phyloP scores from a whole-genome alignment of 2,329 filamentous ascomycete genomes.

The Hawksworthiomyces lignivorus region DNA sequence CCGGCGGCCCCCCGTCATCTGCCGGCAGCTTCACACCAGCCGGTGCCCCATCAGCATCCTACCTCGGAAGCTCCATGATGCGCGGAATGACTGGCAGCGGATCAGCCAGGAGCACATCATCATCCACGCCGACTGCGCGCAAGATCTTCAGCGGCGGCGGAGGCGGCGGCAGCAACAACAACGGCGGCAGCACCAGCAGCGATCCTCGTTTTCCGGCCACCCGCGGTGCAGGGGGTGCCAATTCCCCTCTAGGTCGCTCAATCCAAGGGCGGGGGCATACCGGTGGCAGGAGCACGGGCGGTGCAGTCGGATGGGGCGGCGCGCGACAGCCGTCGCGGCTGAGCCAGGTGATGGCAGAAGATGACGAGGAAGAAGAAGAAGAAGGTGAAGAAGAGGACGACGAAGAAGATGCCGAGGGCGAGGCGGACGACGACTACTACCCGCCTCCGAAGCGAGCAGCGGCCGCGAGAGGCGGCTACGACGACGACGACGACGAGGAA shows the following conservation, averaged over 20 bases:
- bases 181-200: slow-evolving; percentile 19
- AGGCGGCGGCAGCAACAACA: not conserved
- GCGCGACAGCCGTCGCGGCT: slow-evolving; percentile 40
- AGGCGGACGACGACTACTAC: slow-evolving; percentile 6
- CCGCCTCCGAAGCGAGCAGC: not conserved
- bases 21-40: slow-evolving; percentile 48
- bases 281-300: not conserved
- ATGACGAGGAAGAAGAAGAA: slow-evolving; percentile 30
- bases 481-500: slow-evolving; percentile 31
- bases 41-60: slow-evolving; percentile 48
- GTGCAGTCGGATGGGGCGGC: slow-evolving; percentile 1
- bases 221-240: slow-evolving; percentile 11
- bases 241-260: slow-evolving; percentile 40
- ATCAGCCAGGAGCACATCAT: not conserved
- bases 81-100: slow-evolving; percentile 22
- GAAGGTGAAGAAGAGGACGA: slow-evolving; percentile 32
- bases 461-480: slow-evolving; percentile 34
- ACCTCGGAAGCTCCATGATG: slow-evolving; percentile 47
- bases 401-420: slow-evolving; percentile 29
- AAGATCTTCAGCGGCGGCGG: slow-evolving; percentile 9
- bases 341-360: slow-evolving; percentile 34
- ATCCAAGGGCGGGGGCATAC: slow-evolving; percentile 23
- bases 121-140: slow-evolving; percentile 5
- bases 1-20: slow-evolving; percentile 44
- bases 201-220: no score